phyloP scores from a whole-genome alignment of 306 rosid species.

The Cucurbita ficifolia region DNA sequence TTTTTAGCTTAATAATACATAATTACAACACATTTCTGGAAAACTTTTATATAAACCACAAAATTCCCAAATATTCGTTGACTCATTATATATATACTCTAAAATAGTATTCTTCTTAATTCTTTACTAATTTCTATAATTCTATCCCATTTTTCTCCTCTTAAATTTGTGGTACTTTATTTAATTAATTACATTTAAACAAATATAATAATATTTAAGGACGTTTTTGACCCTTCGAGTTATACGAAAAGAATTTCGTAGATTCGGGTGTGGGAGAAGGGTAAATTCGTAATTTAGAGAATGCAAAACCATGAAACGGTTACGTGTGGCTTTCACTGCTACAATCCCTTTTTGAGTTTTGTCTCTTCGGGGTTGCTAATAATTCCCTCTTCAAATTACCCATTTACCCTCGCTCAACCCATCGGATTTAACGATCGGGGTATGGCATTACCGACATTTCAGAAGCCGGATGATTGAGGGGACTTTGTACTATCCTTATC shows the following conservation, averaged over 20 bases:
- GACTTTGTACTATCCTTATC: constrained; percentile 2
- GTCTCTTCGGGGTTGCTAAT: background rate
- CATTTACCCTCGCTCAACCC: background rate
- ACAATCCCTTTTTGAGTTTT: constrained; percentile 1
- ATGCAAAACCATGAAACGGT: background rate
- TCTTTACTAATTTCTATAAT: background rate
- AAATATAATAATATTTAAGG: no score
- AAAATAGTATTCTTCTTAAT: background rate
- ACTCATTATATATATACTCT: background rate
- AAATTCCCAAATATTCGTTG: background rate
- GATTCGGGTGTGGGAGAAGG: background rate
- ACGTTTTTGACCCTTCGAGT: no score
- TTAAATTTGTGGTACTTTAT: no score
- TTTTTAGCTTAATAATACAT: background rate
- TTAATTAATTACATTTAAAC: no score
- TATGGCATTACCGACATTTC: background rate
- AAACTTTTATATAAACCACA: background rate
- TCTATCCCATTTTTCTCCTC: no score
- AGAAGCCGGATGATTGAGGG: background rate
- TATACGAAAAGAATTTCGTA: no score
- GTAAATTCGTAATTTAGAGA: background rate
- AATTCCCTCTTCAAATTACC: background rate
- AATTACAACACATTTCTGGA: background rate
- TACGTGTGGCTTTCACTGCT: constrained; percentile 6
- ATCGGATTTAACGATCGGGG: background rate